Evolutionary conservation across 257 asterid genomes (phyloP), one percentile per base, ranked within the genome.

Genomic region (Nicotiana noctiflora): DNA sequence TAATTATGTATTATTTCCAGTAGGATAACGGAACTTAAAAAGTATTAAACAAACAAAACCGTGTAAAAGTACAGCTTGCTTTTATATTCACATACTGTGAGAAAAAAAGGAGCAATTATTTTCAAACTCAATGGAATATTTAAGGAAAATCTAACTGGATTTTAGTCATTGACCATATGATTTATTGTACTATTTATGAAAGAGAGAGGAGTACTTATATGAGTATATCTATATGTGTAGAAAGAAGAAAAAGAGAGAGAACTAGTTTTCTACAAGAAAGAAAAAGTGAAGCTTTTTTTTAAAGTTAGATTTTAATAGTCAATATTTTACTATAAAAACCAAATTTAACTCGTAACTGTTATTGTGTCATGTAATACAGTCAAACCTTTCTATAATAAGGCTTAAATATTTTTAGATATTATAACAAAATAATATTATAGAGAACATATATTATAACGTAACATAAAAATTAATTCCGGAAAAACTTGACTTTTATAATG

Each of bases 141-240:
- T 49, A 52, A 29, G 56, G 12, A 80, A 89, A 89, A 84, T 84
- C 83, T 83, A 83, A 83, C 78, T 81, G 80, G 82, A 85, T 46
- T 84, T 86, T 46, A 84, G 81, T 81, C 88, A 82, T 86, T 87
- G 84, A 86, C 86, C 61, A 74, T 44, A 83, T 55, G 34, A 87
- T 64, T 44, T 44, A 70, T 70, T 44, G n/a, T n/a, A 44, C 21
- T 21, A 70, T 44, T 49, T 49, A 23, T 23, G 77, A 68, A 80
- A 44, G 31, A 62, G 68, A 77, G 70, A 61, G 31, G 25, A 79
- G 4, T 37, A 6, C 2, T 14, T 6, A 5, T 3, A 6, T 61
- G 40, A 17, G 10, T 57, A 23, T 51, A 75, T 49, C 12, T 12
- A 44, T 19, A 74, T 29, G 7, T 19, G 3, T 34, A 46, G 40